phyloP scores from a whole-genome alignment of 371 early-diverging fungal species.

The Apophysomyces sp. region DNA sequence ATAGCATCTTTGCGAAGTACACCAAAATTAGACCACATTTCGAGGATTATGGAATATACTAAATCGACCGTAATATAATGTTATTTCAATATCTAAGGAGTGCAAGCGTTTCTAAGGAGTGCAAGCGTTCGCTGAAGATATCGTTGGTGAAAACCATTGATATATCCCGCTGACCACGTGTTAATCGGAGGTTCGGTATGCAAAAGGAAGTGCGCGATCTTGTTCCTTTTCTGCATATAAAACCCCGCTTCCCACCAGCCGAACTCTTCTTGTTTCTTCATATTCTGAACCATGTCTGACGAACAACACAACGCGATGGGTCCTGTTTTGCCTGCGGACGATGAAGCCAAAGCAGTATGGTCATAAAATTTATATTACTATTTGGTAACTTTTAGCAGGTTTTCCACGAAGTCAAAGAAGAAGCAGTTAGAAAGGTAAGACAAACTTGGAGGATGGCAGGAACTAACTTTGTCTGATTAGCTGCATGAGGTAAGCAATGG shows the following conservation, averaged over 20 bases:
- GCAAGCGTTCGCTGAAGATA: no score
- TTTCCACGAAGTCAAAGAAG: slow-evolving; percentile 37
- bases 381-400: slow-evolving; percentile 18
- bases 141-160: no score
- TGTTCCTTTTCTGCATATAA: neutral
- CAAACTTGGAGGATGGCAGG: neutral
- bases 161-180: no score
- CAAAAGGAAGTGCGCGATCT: no score
- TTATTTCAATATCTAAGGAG: no score
- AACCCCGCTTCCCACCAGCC: neutral
- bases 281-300: slow-evolving; percentile 42
- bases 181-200: no score
- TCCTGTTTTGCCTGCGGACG: slow-evolving; percentile 38
- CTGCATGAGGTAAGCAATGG: slow-evolving; percentile 22
- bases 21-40: no score
- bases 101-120: no score
- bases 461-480: slow-evolving; percentile 4
- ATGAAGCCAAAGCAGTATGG: slow-evolving; percentile 43
- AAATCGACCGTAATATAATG: no score
- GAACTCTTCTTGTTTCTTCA: neutral
- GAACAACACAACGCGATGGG: slow-evolving; percentile 49
- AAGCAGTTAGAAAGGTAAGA: slow-evolving; percentile 34
- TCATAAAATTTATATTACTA: neutral
- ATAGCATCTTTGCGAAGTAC: no score
- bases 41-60: no score